These are phyloP conservation scores for Pyrus hybrid DNA, from an alignment of 331 rosid genomes.

Conservation along the genomic window DNA sequence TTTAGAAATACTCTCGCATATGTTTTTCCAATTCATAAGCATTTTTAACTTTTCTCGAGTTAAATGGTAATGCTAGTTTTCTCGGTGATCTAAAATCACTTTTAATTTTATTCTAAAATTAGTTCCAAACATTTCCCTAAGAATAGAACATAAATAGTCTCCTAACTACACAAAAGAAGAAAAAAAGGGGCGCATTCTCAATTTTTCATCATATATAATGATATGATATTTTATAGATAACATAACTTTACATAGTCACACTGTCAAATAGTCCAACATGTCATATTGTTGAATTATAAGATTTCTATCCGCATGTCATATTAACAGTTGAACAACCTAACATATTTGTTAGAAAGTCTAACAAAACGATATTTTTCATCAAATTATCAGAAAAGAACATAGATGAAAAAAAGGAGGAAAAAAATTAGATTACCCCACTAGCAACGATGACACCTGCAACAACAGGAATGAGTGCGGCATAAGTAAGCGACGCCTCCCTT, in stretches of 20 bases:
- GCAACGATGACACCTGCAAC: slow-evolving; percentile 18
- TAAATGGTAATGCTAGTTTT: background rate
- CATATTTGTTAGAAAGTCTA: background rate
- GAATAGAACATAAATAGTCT: background rate
- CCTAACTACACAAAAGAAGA: background rate
- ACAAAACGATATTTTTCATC: too few species aligned
- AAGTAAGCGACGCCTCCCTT: slow-evolving; percentile 15
- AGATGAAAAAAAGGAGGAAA: too few species aligned
- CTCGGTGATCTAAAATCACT: background rate
- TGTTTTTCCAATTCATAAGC: background rate
- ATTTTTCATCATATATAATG: background rate
- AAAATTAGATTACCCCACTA: slow-evolving; percentile 11
- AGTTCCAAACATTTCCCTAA: background rate
- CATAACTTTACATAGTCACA: too few species aligned
- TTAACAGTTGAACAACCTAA: background rate
- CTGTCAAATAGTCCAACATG: background rate
- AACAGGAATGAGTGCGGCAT: slow-evolving; percentile 6
- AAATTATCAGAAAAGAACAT: background rate
- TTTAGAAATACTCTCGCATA: background rate
- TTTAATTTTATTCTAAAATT: too few species aligned
- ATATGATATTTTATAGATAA: background rate
- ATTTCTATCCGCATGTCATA: background rate
- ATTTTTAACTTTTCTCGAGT: background rate
- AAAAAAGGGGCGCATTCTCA: background rate
- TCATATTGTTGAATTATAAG: background rate